These are phyloP conservation scores for Glycine soja DNA, from an alignment of 306 rosid species.

Conservation along the genomic window DNA sequence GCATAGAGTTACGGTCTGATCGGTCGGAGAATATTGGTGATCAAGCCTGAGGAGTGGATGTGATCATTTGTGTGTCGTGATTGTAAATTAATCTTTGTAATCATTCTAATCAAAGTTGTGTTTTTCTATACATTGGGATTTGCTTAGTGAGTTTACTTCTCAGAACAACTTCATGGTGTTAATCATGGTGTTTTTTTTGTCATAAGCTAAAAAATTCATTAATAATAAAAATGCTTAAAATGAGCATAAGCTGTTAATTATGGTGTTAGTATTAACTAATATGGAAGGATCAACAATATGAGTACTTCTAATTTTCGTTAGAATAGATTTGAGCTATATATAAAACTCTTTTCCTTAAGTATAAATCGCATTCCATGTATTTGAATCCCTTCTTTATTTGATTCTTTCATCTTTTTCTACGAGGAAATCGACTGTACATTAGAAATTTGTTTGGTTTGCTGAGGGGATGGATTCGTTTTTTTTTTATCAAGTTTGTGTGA, in stretches of 20 bases:
- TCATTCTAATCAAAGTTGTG: conserved; percentile 16
- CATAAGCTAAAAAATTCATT: too few species aligned
- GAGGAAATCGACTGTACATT: not conserved
- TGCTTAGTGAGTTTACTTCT: not conserved
- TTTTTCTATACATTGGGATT: not conserved
- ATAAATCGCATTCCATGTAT: not conserved
- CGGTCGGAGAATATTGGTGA: not conserved
- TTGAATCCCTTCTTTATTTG: not conserved
- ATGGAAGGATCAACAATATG: too few species aligned
- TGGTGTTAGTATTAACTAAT: too few species aligned
- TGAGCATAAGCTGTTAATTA: too few species aligned
- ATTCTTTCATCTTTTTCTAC: conserved; percentile 29
- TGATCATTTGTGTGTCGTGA: conserved; percentile 26
- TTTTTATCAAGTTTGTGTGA: not conserved
- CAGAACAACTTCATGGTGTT: not conserved
- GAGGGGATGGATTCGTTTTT: conserved; percentile 1
- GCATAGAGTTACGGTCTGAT: not conserved
- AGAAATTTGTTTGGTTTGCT: not conserved
- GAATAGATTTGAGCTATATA: too few species aligned
- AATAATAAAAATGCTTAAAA: too few species aligned
- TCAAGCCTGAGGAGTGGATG: not conserved
- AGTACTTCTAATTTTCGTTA: too few species aligned
- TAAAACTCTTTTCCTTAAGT: too few species aligned
- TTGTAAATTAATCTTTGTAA: conserved; percentile 28
- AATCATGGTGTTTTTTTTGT: too few species aligned